Evolutionary conservation across 352 stramenopile genomes (phyloP).

Genomic region (Pythium oligandrum): DNA sequence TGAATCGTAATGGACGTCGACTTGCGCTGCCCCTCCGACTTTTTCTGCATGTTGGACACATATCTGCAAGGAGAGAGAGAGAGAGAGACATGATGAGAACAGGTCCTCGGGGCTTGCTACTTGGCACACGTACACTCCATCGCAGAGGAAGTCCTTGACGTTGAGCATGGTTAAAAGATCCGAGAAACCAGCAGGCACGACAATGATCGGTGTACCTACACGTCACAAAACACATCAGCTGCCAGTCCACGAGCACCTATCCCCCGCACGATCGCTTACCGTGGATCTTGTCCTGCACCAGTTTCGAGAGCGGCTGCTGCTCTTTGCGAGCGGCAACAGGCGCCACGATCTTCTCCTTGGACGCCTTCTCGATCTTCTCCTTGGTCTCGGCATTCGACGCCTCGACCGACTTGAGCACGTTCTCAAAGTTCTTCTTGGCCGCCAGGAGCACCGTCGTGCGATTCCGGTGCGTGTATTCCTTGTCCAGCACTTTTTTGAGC

Average conservation of each 20-base stretch:
- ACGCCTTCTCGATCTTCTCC: conserved; percentile 84
- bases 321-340: conserved; percentile 49
- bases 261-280: conserved; percentile 19
- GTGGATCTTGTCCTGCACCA: conserved; percentile 77
- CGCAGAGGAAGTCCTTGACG: conserved; percentile 81
- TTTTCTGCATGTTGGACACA: conserved; percentile 83
- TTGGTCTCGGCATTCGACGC: conserved; percentile 80
- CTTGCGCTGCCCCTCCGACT: conserved; percentile 75
- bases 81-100: too few species aligned
- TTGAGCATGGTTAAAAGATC: conserved; percentile 89
- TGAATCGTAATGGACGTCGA: conserved; percentile 77
- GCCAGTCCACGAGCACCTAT: background rate
- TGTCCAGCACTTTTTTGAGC: conserved; percentile 62
- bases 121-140: conserved; percentile 59
- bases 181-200: conserved; percentile 83
- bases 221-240: conserved; percentile 2
- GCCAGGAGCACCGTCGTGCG: conserved; percentile 74
- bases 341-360: conserved; percentile 52
- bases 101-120: too few species aligned
- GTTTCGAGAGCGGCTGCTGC: conserved; percentile 50
- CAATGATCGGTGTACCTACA: conserved; percentile 86
- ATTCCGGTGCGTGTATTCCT: conserved; percentile 61
- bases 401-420: conserved; percentile 75
- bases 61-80: conserved; percentile 18
- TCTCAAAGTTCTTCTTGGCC: conserved; percentile 79